These are phyloP conservation scores for Leccinum solheimii DNA, from an alignment of 1,284 basidiomycete genomes.

Conservation along the genomic window DNA sequence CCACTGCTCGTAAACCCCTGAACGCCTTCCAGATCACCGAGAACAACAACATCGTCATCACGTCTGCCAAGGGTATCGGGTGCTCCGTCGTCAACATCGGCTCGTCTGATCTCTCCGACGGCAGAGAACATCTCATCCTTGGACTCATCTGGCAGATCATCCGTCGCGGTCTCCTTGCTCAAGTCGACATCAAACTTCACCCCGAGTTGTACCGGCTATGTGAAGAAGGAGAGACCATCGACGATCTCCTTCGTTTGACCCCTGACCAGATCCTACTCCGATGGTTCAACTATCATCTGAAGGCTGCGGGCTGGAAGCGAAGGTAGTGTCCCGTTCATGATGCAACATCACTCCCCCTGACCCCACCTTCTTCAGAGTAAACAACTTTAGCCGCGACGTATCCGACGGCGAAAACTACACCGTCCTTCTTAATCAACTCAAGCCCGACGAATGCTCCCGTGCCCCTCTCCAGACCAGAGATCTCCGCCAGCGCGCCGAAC, in stretches of 20 bases:
- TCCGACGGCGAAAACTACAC: slow-evolving; percentile 98
- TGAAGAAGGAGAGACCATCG: slow-evolving; percentile 95
- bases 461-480: slow-evolving; percentile 88
- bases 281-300: slow-evolving; percentile 99
- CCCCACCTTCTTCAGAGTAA: slow-evolving; percentile 58
- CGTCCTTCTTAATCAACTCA: slow-evolving; percentile 91
- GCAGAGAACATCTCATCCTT: slow-evolving; percentile 96
- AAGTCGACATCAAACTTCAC: slow-evolving; percentile 98
- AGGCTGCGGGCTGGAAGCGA: slow-evolving; percentile 89
- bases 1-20: slow-evolving; percentile 71
- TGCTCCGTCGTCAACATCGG: slow-evolving; percentile 99
- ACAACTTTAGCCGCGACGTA: slow-evolving; percentile 96
- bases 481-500: slow-evolving; percentile 81
- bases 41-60: slow-evolving; percentile 99
- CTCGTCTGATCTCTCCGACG: slow-evolving; percentile 89
- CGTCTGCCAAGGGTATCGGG: slow-evolving; percentile 96
- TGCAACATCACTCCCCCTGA: slow-evolving; percentile 7
- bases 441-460: slow-evolving; percentile 92
- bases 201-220: slow-evolving; percentile 95
- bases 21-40: slow-evolving; percentile 99
- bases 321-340: slow-evolving; percentile 46
- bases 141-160: slow-evolving; percentile 99
- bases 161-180: slow-evolving; percentile 86
- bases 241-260: slow-evolving; percentile 90
- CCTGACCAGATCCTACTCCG: slow-evolving; percentile 95